phyloP scores from a whole-genome alignment of 2,329 filamentous ascomycete genomes.

The Cladosporium sp. region DNA sequence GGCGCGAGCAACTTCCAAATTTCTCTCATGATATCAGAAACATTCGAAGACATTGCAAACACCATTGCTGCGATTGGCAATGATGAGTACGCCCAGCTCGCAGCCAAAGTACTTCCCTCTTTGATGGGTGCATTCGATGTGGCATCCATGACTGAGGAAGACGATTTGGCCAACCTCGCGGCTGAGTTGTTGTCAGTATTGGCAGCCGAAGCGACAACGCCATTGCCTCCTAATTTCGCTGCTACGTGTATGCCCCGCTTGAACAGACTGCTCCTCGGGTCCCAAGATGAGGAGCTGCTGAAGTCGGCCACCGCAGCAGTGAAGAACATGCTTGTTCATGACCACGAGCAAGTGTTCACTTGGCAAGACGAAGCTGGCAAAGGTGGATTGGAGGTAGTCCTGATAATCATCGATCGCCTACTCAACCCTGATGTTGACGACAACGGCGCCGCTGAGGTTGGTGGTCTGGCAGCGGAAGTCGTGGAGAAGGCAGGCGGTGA shows the following conservation, averaged over 20 bases:
- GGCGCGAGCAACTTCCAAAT: slow-evolving; percentile 90
- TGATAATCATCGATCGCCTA: slow-evolving; percentile 89
- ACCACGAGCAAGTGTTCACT: slow-evolving; percentile 82
- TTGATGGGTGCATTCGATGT: slow-evolving; percentile 88
- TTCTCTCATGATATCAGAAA: slow-evolving; percentile 81
- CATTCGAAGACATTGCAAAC: slow-evolving; percentile 83
- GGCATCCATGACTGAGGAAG: slow-evolving; percentile 79
- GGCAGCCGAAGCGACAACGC: slow-evolving; percentile 78
- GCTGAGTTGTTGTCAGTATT: slow-evolving; percentile 80
- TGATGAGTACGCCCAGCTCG: slow-evolving; percentile 74
- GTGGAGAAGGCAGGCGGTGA: slow-evolving; percentile 95
- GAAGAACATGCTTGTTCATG: slow-evolving; percentile 86
- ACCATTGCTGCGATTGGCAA: slow-evolving; percentile 63
- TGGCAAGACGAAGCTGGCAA: slow-evolving; percentile 81
- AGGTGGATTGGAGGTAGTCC: slow-evolving; percentile 80
- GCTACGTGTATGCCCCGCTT: slow-evolving; percentile 84
- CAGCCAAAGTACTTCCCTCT: slow-evolving; percentile 81
- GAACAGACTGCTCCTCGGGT: slow-evolving; percentile 76
- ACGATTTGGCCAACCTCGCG: slow-evolving; percentile 81
- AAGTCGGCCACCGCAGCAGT: slow-evolving; percentile 82
- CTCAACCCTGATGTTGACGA: slow-evolving; percentile 84
- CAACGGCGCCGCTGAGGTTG: slow-evolving; percentile 92
- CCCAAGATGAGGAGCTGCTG: slow-evolving; percentile 82
- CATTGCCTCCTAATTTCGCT: slow-evolving; percentile 83
- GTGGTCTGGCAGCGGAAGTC: slow-evolving; percentile 86